Base-by-base conservation (phyloP, 1,284 basidiomycete genomes). In the Apiotrichum gracile region DNA sequence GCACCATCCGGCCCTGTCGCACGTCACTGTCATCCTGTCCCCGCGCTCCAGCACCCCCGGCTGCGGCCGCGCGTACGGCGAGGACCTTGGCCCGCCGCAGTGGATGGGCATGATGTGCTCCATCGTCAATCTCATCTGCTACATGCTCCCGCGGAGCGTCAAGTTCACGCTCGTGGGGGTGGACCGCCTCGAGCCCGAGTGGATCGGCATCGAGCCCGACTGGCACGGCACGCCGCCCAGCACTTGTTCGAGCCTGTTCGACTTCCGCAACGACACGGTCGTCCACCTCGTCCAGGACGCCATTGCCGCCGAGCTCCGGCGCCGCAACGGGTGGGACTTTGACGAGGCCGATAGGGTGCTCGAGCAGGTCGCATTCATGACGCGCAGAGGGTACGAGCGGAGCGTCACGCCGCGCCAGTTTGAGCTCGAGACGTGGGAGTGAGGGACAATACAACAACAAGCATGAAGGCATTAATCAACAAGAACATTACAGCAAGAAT, bases 391-490 rank as follows among this genome's bases (percentile, higher is more conserved):
- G 44, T 57, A 57, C 34, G 44, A 45, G 26, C 33, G 34, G 5
- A 7, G 24, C 4, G 44, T 50, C 2, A 41, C 45, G 7, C 48
- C 49, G 26, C 42, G 34, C 13, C 35, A 42, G 26, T 57, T 57
- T 29, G 51, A 37, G 26, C 44, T 57, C 26, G 48, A 57, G 40
- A 53, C 55, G 22, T 24, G 40, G 7, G 49, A 47, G 40, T 55
- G 13, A 25, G 22, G 16, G 37, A 5, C 4, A 38, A n/a, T n/a
- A n/a, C n/a, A n/a, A n/a, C n/a, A n/a, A n/a, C n/a, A n/a, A n/a
- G n/a, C n/a, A n/a, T n/a, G n/a, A n/a, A n/a, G n/a, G n/a, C n/a
- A n/a, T n/a, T n/a, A n/a, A n/a, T n/a, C n/a, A n/a, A n/a, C n/a
- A n/a, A n/a, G n/a, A n/a, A n/a, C n/a, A n/a, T n/a, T n/a, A n/a